phyloP scores from a whole-genome alignment of 1,139 yeast genomes.

The Dujonia santamariae region DNA sequence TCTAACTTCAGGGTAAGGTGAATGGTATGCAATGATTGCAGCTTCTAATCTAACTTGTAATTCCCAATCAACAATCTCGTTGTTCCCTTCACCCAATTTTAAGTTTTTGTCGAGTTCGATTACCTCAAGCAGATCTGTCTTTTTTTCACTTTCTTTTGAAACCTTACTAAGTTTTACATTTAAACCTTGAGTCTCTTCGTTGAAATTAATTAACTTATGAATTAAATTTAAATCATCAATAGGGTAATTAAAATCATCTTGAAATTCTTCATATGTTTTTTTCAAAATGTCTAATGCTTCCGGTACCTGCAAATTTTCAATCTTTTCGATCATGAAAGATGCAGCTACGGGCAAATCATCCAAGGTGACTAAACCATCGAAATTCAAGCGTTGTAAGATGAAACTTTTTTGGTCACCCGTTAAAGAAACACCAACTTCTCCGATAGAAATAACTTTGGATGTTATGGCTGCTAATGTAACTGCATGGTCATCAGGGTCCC shows the following conservation, averaged over 20 bases:
- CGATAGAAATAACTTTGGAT: slow-evolving; percentile 21
- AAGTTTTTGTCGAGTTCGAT: background rate
- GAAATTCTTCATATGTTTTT: slow-evolving; percentile 37
- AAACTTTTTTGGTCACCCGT: slow-evolving; percentile 24
- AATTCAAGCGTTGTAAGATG: slow-evolving; percentile 25
- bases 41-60: slow-evolving; percentile 42
- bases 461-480: slow-evolving; percentile 18
- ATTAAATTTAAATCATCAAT: slow-evolving; percentile 25
- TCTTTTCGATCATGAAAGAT: slow-evolving; percentile 37
- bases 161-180: background rate
- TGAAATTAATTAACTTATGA: slow-evolving; percentile 13
- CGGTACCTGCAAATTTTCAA: slow-evolving; percentile 30
- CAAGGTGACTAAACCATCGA: slow-evolving; percentile 20
- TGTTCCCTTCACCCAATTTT: background rate
- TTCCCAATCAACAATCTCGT: slow-evolving; percentile 19
- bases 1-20: slow-evolving; percentile 67
- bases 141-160: background rate
- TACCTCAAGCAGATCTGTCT: background rate
- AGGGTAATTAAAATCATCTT: slow-evolving; percentile 51
- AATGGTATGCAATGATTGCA: slow-evolving; percentile 48
- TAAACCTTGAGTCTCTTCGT: background rate
- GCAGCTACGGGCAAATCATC: slow-evolving; percentile 32
- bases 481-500: slow-evolving; percentile 13
- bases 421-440: slow-evolving; percentile 20
- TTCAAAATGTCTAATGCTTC: slow-evolving; percentile 42